These are phyloP conservation scores for Pelargonium citronellum DNA, from an alignment of 441 rosid genomes.

Conservation along the genomic window DNA sequence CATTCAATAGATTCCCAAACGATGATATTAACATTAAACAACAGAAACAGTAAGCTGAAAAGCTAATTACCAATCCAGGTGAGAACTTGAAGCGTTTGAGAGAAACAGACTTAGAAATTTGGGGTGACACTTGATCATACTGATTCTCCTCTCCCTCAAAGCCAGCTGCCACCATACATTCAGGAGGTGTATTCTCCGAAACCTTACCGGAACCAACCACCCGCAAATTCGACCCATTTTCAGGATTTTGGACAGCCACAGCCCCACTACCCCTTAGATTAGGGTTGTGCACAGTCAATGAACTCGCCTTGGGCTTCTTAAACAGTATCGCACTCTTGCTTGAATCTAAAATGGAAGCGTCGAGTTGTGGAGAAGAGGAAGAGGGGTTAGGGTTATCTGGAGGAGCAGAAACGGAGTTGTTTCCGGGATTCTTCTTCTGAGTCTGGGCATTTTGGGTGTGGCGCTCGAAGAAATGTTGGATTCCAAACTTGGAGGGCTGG, in stretches of 20 bases:
- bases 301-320: not conserved
- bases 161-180: slow-evolving; percentile 20
- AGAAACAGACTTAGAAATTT: slow-evolving; percentile 43
- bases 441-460: slow-evolving; percentile 48
- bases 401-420: not conserved
- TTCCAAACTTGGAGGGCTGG: slow-evolving; percentile 63
- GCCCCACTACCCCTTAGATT: not conserved
- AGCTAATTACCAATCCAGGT: slow-evolving; percentile 67
- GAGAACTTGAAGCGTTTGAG: slow-evolving; percentile 69
- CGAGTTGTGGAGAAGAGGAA: not conserved
- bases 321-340: slow-evolving; percentile 3
- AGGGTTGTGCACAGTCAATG: not conserved
- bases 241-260: not conserved
- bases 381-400: not conserved
- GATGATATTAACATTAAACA: not conserved
- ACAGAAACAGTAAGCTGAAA: slow-evolving; percentile 5
- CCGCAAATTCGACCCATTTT: not conserved
- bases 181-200: slow-evolving; percentile 25
- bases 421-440: slow-evolving; percentile 1
- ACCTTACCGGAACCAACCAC: not conserved
- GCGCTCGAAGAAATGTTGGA: slow-evolving; percentile 85
- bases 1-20: not conserved
- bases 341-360: not conserved
- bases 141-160: slow-evolving; percentile 20
- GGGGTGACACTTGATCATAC: slow-evolving; percentile 45